These are phyloP conservation scores for Zymoseptoria tritici DNA, from an alignment of 2,329 filamentous ascomycete species.

Conservation along the genomic window DNA sequence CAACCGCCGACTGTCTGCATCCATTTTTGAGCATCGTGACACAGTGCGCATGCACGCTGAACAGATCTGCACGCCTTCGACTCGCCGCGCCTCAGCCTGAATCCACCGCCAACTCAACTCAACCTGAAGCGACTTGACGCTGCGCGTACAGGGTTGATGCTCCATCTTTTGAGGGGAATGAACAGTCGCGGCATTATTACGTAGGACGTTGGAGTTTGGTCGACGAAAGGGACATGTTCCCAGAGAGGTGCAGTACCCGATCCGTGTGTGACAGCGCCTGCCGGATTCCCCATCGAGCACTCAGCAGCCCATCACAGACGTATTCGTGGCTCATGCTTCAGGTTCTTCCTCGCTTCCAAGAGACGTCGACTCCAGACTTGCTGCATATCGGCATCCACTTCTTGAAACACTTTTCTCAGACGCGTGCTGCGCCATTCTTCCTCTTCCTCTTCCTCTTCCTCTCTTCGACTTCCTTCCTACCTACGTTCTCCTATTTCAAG, in stretches of 20 bases:
- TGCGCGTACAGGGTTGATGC: not conserved
- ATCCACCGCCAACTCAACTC: not conserved
- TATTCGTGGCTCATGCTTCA: not conserved
- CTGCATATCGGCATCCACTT: not conserved
- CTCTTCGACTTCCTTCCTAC: not conserved
- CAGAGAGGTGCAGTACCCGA: not conserved
- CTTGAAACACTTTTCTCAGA: not conserved
- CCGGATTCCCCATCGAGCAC: not conserved
- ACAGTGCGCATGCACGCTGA: not conserved
- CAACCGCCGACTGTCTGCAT: not conserved
- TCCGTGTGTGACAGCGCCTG: not conserved
- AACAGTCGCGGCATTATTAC: not conserved
- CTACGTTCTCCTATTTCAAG: not conserved
- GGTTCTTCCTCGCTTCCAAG: not conserved
- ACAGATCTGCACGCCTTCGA: not conserved
- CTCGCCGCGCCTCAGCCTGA: not conserved
- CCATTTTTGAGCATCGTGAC: not conserved
- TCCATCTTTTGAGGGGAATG: not conserved
- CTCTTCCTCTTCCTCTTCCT: not conserved
- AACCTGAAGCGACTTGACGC: not conserved
- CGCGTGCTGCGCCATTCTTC: not conserved
- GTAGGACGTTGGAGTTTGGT: not conserved
- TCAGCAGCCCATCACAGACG: not conserved
- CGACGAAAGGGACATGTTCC: not conserved
- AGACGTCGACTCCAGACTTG: not conserved